A percentile compares a stretch with the other conserved stretches of the same genome.
These are phyloP conservation scores for Corchorus capsularis DNA, from an alignment of 345 rosid genomes.

Conservation along the genomic window DNA sequence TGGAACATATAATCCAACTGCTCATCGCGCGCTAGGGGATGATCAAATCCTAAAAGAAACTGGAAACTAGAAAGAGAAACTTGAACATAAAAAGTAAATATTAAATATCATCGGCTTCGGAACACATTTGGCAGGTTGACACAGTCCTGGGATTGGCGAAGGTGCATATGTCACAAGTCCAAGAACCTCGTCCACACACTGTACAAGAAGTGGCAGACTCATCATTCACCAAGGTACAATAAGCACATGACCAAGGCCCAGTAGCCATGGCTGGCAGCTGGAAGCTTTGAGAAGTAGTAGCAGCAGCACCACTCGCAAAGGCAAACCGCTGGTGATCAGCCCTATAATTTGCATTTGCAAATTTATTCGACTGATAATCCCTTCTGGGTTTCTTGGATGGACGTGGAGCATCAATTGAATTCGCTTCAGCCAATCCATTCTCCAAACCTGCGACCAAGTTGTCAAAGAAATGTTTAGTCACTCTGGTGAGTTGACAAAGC, in stretches of 20 bases:
- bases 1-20: neutral
- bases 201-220: neutral
- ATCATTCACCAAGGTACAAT: neutral
- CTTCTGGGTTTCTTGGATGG: neutral
- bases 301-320: too few species aligned
- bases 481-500: conserved; percentile 23
- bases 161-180: conserved; percentile 9
- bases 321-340: too few species aligned
- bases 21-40: neutral
- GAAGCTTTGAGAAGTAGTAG: neutral
- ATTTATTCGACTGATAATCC: neutral
- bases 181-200: conserved; percentile 11
- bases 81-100: too few species aligned
- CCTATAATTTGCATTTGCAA: too few species aligned
- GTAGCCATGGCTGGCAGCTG: too few species aligned
- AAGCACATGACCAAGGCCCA: neutral
- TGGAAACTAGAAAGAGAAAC: neutral
- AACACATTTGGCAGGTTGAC: neutral
- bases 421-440: conserved; percentile 42
- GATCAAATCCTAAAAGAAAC: neutral
- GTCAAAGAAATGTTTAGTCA: conserved; percentile 33
- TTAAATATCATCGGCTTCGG: neutral
- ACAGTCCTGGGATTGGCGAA: neutral
- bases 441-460: conserved; percentile 40
- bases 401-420: neutral